Conservation (phyloP, 192 early-diverging fungal genomes). For the Backusella mclennaniae region DNA sequence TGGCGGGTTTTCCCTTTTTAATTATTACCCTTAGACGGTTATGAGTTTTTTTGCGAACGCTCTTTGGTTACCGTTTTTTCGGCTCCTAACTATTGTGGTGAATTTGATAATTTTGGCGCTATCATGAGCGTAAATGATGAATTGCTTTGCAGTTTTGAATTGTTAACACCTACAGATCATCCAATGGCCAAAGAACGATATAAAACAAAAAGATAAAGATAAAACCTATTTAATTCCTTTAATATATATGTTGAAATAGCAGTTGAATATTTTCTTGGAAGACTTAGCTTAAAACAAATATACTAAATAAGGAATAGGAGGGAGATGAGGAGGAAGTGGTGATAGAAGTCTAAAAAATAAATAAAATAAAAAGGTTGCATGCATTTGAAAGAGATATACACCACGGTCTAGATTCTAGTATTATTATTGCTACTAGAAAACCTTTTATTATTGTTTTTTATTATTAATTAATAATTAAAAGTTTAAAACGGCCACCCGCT, state of each 20-base stretch:
- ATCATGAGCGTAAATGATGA: conserved; percentile 73
- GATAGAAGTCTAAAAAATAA: not conserved
- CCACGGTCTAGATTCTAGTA: not conserved
- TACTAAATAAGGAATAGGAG: not conserved
- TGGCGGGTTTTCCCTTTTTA: not conserved
- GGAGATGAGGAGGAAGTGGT: not conserved
- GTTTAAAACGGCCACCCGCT: not conserved
- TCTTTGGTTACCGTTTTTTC: conserved; percentile 94
- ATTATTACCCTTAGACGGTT: conserved; percentile 65
- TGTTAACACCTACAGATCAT: conserved; percentile 31
- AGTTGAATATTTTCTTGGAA: not conserved
- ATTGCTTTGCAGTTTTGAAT: conserved; percentile 78
- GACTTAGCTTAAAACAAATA: not conserved
- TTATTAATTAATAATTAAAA: not conserved
- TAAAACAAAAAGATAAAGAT: conserved; percentile 4
- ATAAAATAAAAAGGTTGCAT: not conserved
- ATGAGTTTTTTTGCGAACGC: conserved; percentile 97
- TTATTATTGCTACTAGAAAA: not conserved
- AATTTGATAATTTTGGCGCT: conserved; percentile 31
- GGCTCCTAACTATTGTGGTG: conserved; percentile 83
- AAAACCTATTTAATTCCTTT: not conserved
- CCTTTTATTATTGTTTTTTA: not conserved
- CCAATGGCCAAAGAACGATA: conserved; percentile 23
- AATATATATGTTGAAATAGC: not conserved
- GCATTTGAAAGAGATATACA: not conserved